A percentile compares a stretch with the other conserved stretches of the same genome.
phyloP scores from a whole-genome alignment of 2,329 filamentous ascomycete species.

The Fusarium clavum region DNA sequence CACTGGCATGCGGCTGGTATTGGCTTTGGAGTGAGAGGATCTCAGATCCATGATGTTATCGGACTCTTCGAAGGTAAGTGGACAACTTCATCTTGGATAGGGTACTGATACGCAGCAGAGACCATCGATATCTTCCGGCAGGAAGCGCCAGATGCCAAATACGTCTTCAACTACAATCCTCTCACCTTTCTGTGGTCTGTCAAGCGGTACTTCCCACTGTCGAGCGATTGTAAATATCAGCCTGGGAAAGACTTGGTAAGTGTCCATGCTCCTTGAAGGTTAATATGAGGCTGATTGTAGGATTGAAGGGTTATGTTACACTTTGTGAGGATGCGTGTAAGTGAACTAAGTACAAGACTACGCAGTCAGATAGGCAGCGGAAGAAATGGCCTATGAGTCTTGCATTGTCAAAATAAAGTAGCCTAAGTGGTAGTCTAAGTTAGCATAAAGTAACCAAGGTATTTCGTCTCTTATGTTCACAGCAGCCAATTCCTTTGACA shows the following conservation, averaged over 20 bases:
- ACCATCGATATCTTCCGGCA: slow-evolving; percentile 14
- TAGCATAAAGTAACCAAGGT: too few species aligned
- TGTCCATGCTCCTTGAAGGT: accelerated
- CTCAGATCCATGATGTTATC: slow-evolving; percentile 1
- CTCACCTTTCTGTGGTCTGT: slow-evolving; percentile 16
- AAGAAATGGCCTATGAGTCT: too few species aligned
- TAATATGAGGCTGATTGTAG: accelerated
- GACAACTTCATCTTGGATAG: accelerated
- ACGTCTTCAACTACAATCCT: slow-evolving; percentile 19
- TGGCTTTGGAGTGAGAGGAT: slow-evolving; percentile 14
- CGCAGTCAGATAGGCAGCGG: too few species aligned
- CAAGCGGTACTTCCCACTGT: slow-evolving; percentile 1
- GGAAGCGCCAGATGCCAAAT: neutral
- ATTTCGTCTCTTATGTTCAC: too few species aligned
- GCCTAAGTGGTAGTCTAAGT: too few species aligned
- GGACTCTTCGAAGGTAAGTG: slow-evolving; percentile 2
- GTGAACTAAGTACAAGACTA: too few species aligned
- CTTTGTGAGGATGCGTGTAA: neutral
- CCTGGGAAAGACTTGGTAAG: slow-evolving; percentile 11
- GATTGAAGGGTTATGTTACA: neutral
- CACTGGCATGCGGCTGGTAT: slow-evolving; percentile 12
- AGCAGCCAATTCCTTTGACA: too few species aligned
- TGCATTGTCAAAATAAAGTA: too few species aligned
- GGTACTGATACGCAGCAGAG: accelerated
- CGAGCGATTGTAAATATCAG: neutral